Evolutionary conservation across 441 rosid species (phyloP).

Genomic region (Gossypium trilobum): DNA sequence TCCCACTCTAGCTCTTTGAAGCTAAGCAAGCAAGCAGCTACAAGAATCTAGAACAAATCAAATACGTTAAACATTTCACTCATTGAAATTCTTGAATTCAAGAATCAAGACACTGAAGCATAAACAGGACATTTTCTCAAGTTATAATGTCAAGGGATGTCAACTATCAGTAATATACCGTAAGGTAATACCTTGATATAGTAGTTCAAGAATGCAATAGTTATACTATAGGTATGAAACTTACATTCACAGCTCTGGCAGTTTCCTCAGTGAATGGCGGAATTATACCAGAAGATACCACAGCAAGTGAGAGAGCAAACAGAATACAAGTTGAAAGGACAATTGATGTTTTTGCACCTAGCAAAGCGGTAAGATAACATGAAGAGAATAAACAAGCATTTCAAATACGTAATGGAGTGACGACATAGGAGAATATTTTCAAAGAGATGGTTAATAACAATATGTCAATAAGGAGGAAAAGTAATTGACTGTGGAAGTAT

Average conservation of each 20-base stretch:
- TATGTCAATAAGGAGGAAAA: background rate
- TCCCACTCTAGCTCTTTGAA: background rate
- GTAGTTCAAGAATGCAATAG: background rate
- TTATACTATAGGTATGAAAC: constrained; percentile 18
- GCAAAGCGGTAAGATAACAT: constrained; percentile 16
- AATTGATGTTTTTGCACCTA: constrained; percentile 62
- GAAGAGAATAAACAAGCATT: constrained; percentile 3
- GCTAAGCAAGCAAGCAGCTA: background rate
- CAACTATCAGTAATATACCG: background rate
- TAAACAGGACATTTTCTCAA: background rate
- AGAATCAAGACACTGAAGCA: background rate
- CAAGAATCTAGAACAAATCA: background rate
- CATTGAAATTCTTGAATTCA: background rate
- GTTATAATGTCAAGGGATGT: background rate
- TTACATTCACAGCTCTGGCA: constrained; percentile 83
- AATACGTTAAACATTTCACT: background rate
- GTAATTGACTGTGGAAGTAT: background rate
- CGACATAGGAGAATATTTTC: background rate
- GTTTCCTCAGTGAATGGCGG: constrained; percentile 71
- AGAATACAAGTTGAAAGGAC: constrained; percentile 39
- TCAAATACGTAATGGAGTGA: background rate
- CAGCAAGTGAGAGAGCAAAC: constrained; percentile 47
- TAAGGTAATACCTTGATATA: background rate
- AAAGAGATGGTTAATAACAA: background rate
- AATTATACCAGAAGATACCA: constrained; percentile 47